These are phyloP conservation scores for Phaffomyces opuntiae DNA, from an alignment of 805 yeast genomes.

Conservation along the genomic window DNA sequence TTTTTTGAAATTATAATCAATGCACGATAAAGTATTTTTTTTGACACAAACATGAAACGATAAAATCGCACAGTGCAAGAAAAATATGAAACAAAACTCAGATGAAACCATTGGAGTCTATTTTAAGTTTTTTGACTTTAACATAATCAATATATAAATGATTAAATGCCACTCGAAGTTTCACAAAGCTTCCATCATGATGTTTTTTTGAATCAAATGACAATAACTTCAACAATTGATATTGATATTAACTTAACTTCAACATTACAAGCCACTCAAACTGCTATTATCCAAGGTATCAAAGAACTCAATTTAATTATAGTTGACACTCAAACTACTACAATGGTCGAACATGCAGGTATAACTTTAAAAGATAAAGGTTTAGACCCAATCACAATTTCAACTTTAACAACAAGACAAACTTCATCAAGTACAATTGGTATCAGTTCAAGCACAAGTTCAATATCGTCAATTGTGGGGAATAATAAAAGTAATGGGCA, in stretches of 20 bases:
- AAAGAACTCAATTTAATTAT: constrained; percentile 4
- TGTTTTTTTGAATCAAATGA: constrained; percentile 1
- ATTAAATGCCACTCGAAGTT: neutral
- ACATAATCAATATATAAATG: neutral
- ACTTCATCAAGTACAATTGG: constrained; percentile 1
- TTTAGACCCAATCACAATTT: neutral
- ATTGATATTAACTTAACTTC: constrained; percentile 3
- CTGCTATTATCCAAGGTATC: constrained; percentile 9
- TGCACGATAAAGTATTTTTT: neutral
- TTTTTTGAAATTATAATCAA: no score
- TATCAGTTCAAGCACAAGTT: neutral
- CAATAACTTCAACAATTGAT: constrained; percentile 4
- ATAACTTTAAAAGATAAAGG: constrained; percentile 1
- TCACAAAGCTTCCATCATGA: neutral
- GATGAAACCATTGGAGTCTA: neutral
- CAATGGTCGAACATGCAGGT: neutral
- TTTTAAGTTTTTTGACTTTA: neutral
- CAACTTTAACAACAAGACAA: constrained; percentile 4
- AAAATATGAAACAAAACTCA: neutral
- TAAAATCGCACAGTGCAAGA: no score
- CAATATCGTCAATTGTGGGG: neutral
- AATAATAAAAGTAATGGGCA: neutral
- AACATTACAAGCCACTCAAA: constrained; percentile 3
- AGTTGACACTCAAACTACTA: neutral
- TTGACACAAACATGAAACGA: constrained; percentile 1